Evolutionary conservation across 2,329 filamentous ascomycete genomes (phyloP), one percentile per base, ranked within the genome.

Genomic region (Epicoccum sorghinum): DNA sequence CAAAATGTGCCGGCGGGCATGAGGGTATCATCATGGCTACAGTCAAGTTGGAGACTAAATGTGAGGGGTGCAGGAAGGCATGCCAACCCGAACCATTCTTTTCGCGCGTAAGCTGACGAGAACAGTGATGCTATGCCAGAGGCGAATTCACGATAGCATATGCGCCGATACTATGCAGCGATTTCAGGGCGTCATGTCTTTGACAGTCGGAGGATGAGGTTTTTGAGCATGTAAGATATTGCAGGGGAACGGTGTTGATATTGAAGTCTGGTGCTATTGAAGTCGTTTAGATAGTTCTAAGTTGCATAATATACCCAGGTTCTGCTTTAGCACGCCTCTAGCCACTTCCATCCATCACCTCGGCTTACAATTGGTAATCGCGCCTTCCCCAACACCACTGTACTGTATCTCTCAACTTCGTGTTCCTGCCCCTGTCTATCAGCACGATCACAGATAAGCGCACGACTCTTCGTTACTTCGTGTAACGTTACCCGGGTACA

Each of bases 11-110:
- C 1, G 47, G 65, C 12, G 70, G 70, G 4, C 59, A 69, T 4
- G 67, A 71, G 29, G 71, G 71, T 1, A 61, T 61, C 7, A 73
- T 74, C 23, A 54, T 69, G 14, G 66, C 66, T 0, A 69, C 65
- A 0, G 58, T 74, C 39, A 70, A 69, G 39, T 48, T 74, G 1
- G 71, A 73, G 42, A 64, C 63, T 12, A 37, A 54, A 4, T 74
- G 71, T 46, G 33, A 30, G n/a, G 41, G 33, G 1, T 74, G 71
- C 51, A 62, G 51, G 29, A 64, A 66, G 59, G 69, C 70, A 55
- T 12, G 36, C 14, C 4, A 3, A 22, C 2, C 12, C 32, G 18
- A 30, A 18, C 3, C 6, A 12, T 37, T 0, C 1, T 29, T 9
- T 8, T 4, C 22, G 9, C 13, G 2, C 7, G 0, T 8, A 32